phyloP scores from a whole-genome alignment of 2,329 filamentous ascomycete genomes.

The Fusarium fujikuroi region DNA sequence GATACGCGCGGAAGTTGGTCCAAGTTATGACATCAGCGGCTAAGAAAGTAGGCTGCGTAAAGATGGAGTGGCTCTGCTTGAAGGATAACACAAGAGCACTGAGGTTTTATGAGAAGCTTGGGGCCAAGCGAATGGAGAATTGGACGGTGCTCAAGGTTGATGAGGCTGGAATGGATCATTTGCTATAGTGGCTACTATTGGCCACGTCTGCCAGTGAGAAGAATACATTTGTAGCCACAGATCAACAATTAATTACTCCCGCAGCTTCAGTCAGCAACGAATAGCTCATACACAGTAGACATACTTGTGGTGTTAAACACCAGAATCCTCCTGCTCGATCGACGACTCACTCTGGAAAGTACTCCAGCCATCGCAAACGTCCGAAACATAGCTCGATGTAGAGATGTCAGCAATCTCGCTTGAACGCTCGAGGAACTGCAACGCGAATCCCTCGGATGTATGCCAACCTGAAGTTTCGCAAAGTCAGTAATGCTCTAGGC shows the following conservation, averaged over 20 bases:
- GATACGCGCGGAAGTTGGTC: neutral
- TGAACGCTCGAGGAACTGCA: conserved; percentile 12
- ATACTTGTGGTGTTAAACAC: neutral
- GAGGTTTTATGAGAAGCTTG: conserved; percentile 7
- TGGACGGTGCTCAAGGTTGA: conserved; percentile 12
- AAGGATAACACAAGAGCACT: neutral
- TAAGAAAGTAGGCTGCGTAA: neutral
- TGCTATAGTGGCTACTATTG: neutral
- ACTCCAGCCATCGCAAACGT: conserved; percentile 11
- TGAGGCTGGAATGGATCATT: neutral
- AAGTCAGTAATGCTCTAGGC: neutral
- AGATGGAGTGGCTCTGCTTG: conserved; percentile 17
- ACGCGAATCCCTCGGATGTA: conserved; percentile 4
- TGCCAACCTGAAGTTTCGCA: neutral
- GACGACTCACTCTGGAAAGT: neutral
- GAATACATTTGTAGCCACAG: neutral
- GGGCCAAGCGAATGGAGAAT: neutral
- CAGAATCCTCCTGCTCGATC: conserved; percentile 6
- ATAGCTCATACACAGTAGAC: neutral
- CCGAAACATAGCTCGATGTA: conserved; percentile 5
- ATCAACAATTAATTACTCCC: no score
- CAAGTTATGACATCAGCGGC: neutral
- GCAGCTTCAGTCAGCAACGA: neutral
- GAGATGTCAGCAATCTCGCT: conserved; percentile 3
- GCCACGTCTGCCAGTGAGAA: rapidly evolving